These are phyloP conservation scores for Tephrocybe sp. DNA, from an alignment of 768 basidiomycete genomes.

Conservation along the genomic window DNA sequence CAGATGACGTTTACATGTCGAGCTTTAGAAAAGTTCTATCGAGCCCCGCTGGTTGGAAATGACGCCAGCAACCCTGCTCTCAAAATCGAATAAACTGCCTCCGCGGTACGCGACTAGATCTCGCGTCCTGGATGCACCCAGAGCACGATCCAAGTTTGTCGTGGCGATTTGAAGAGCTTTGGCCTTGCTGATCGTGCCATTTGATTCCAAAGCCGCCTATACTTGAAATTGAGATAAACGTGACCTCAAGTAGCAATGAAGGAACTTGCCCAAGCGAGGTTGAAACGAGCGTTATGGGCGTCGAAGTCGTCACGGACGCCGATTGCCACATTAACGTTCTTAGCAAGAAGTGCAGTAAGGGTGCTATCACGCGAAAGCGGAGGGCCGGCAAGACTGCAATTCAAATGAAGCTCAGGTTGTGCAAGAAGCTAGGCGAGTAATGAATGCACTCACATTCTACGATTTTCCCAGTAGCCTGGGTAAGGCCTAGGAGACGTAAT, in stretches of 20 bases:
- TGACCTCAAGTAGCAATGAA: not conserved
- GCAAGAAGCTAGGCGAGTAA: not conserved
- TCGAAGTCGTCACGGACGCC: conserved; percentile 60
- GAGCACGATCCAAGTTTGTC: conserved; percentile 20
- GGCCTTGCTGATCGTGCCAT: conserved; percentile 38
- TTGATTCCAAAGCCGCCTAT: conserved; percentile 28
- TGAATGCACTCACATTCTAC: conserved; percentile 52
- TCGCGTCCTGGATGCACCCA: conserved; percentile 36
- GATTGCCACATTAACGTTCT: conserved; percentile 65
- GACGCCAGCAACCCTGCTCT: conserved; percentile 44
- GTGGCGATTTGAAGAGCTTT: conserved; percentile 30
- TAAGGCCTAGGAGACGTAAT: conserved; percentile 62
- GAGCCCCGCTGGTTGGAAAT: conserved; percentile 27
- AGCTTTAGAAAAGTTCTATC: conserved; percentile 12
- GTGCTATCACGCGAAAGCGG: conserved; percentile 61
- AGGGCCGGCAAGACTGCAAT: conserved; percentile 60
- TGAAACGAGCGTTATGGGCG: conserved; percentile 71
- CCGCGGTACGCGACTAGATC: conserved; percentile 43
- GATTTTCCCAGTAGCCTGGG: conserved; percentile 64
- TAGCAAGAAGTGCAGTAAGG: conserved; percentile 50
- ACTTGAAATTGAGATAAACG: not conserved
- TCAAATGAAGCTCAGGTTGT: not conserved
- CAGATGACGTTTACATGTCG: too few relatives aligned
- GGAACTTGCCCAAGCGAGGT: conserved; percentile 51
- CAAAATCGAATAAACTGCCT: conserved; percentile 40